Evolutionary conservation across 1,139 yeast genomes (phyloP).

Genomic region (Pichia cactophila): DNA sequence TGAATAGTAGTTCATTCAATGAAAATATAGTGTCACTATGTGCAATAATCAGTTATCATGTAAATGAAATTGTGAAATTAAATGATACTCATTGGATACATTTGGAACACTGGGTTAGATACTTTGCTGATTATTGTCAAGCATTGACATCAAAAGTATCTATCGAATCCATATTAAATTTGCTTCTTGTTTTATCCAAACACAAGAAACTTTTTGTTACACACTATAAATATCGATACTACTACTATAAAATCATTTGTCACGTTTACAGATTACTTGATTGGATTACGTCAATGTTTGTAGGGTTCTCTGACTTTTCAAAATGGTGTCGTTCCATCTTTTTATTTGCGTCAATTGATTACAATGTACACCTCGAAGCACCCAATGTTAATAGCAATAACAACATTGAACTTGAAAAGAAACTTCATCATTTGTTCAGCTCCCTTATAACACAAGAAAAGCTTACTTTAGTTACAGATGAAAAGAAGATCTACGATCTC

Average conservation of each 20-base stretch:
- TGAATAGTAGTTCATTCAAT: conserved; percentile 7
- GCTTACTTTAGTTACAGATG: not conserved
- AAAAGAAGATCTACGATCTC: not conserved
- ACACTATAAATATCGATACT: not conserved
- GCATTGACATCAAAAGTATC: not conserved
- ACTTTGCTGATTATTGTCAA: conserved; percentile 2
- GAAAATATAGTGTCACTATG: conserved; percentile 13
- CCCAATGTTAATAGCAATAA: not conserved
- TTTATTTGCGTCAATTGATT: conserved; percentile 5
- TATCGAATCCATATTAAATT: not conserved
- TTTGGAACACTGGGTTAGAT: conserved; percentile 18
- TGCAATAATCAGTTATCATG: conserved; percentile 13
- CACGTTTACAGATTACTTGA: conserved; percentile 1
- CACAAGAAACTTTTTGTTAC: not conserved
- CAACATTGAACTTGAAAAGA: not conserved
- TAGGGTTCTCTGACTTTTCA: conserved; percentile 10
- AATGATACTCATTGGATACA: conserved; percentile 19
- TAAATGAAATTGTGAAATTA: conserved; percentile 1
- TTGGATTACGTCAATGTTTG: conserved; percentile 1
- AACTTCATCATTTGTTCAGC: not conserved
- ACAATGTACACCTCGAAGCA: not conserved
- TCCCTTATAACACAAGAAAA: not conserved
- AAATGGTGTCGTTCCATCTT: not conserved
- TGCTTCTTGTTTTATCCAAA: not conserved
- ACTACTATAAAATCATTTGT: conserved; percentile 1